Evolutionary conservation across 2,329 filamentous ascomycete genomes (phyloP).

Genomic region (Fusarium hainanense): DNA sequence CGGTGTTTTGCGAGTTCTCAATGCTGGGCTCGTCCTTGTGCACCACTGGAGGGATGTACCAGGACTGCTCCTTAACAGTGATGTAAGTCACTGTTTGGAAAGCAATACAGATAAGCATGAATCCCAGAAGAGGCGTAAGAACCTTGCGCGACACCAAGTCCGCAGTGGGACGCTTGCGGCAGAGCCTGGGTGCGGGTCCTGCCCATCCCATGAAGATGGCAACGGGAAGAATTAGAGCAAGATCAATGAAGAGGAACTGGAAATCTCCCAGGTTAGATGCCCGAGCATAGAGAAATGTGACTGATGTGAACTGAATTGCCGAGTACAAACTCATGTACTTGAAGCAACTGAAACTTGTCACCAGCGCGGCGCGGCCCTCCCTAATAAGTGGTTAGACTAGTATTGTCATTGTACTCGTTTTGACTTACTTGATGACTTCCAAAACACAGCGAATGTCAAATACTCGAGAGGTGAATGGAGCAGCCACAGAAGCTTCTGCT

Average conservation of each 20-base stretch:
- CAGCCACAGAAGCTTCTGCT: slow-evolving; percentile 97
- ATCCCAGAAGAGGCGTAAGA: slow-evolving; percentile 86
- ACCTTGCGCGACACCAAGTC: slow-evolving; percentile 94
- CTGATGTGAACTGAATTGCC: slow-evolving; percentile 98
- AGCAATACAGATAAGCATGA: slow-evolving; percentile 83
- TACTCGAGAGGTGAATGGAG: slow-evolving; percentile 92
- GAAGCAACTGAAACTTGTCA: slow-evolving; percentile 99
- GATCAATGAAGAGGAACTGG: slow-evolving; percentile 96
- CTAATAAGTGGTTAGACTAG: slow-evolving; percentile 55
- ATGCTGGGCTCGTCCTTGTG: slow-evolving; percentile 85
- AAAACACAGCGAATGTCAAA: slow-evolving; percentile 98
- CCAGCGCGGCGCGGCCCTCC: slow-evolving; percentile 91
- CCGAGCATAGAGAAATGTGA: slow-evolving; percentile 94
- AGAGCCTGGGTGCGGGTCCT: slow-evolving; percentile 80
- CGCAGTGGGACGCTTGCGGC: slow-evolving; percentile 87
- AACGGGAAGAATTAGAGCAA: slow-evolving; percentile 91
- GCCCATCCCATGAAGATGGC: slow-evolving; percentile 99
- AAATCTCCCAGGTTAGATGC: slow-evolving; percentile 97
- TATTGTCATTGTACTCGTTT: neutral
- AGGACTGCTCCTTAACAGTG: slow-evolving; percentile 80
- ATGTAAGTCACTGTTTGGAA: slow-evolving; percentile 81
- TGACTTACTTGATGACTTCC: slow-evolving; percentile 79
- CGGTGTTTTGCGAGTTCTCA: slow-evolving; percentile 92
- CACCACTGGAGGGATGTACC: slow-evolving; percentile 85
- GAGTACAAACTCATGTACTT: slow-evolving; percentile 99